A percentile compares a stretch with the other conserved stretches of the same genome.
phyloP scores from a whole-genome alignment of 2,329 filamentous ascomycete species.

The Cadophora sp. region DNA sequence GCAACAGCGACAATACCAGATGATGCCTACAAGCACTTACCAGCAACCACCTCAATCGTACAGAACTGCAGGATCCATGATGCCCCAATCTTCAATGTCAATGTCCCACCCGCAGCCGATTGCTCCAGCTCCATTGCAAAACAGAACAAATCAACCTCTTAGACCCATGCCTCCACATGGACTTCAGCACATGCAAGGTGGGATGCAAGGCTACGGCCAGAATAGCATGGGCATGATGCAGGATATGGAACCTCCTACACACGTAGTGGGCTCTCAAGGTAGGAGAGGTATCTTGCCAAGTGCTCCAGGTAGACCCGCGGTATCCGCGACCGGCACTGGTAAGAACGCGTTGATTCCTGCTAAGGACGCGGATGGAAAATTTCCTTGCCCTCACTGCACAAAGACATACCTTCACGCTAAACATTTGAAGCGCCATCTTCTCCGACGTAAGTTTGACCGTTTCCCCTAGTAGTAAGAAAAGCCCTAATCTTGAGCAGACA shows the following conservation, averaged over 20 bases:
- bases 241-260: constrained; percentile 74
- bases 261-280: constrained; percentile 94
- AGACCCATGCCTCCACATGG: constrained; percentile 76
- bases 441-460: constrained; percentile 79
- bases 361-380: constrained; percentile 97
- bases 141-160: constrained; percentile 61
- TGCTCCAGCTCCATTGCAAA: constrained; percentile 69
- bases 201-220: constrained; percentile 65
- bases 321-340: constrained; percentile 69
- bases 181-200: constrained; percentile 58
- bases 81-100: constrained; percentile 70
- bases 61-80: constrained; percentile 66
- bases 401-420: constrained; percentile 98
- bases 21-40: constrained; percentile 41
- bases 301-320: constrained; percentile 83
- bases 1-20: constrained; percentile 38
- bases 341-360: constrained; percentile 88
- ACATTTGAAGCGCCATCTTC: constrained; percentile 93
- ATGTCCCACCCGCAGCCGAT: constrained; percentile 78
- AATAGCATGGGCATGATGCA: constrained; percentile 60
- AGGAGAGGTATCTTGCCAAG: constrained; percentile 90
- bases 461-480: constrained; percentile 11
- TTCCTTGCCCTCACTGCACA: constrained; percentile 96
- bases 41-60: constrained; percentile 49
- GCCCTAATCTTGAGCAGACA: constrained; percentile 66